Conservation (phyloP, 495 filamentous ascomycete genomes). For the Hyphodiscus hymeniophilus region DNA sequence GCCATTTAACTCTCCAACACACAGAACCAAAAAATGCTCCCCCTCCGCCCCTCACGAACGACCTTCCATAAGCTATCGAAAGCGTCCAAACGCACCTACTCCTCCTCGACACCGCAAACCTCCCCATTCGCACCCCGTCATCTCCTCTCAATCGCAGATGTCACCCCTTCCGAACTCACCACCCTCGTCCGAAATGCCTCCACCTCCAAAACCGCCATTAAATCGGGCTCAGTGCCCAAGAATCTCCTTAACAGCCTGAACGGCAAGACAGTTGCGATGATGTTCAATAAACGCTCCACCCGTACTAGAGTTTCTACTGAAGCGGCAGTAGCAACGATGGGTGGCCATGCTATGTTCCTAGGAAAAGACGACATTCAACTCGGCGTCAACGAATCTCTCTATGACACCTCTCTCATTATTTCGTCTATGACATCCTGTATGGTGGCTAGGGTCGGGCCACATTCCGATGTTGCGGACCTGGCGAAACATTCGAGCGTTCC, state of each 20-base stretch:
- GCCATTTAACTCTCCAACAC: not conserved
- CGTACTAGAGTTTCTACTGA: constrained; percentile 90
- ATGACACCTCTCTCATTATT: constrained; percentile 81
- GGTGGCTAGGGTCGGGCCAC: constrained; percentile 78
- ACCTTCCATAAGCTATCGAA: constrained; percentile 9
- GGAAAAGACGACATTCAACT: constrained; percentile 93
- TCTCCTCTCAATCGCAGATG: constrained; percentile 82
- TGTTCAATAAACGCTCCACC: constrained; percentile 92
- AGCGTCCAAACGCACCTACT: constrained; percentile 11
- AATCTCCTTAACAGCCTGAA: constrained; percentile 46
- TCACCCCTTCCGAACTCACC: constrained; percentile 69
- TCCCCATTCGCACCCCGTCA: constrained; percentile 54
- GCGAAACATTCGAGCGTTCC: constrained; percentile 78
- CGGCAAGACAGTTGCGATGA: constrained; percentile 84
- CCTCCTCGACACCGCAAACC: constrained; percentile 11
- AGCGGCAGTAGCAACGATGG: constrained; percentile 70
- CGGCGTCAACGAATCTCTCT: constrained; percentile 88
- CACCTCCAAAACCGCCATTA: constrained; percentile 67
- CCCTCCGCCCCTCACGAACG: constrained; percentile 21
- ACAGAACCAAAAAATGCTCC: constrained; percentile 11
- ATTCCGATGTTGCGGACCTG: constrained; percentile 70
- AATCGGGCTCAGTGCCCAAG: constrained; percentile 55
- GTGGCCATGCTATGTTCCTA: constrained; percentile 93
- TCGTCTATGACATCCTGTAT: constrained; percentile 89
- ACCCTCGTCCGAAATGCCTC: constrained; percentile 75